Base-by-base conservation (phyloP, 371 early-diverging fungal genomes). In the Mortierella sp. region DNA sequence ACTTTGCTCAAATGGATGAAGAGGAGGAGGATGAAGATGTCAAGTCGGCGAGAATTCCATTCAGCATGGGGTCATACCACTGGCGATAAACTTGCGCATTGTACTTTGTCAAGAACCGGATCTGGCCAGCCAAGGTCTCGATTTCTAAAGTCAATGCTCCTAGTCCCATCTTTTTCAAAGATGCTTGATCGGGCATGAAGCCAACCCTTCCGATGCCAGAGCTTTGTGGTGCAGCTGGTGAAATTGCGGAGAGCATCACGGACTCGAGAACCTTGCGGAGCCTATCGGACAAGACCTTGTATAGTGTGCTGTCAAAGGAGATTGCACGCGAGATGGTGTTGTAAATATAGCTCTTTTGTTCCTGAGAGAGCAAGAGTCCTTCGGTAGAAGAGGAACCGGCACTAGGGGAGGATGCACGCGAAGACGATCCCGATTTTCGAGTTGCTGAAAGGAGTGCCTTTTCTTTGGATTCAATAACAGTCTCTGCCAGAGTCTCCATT, bases 51-150 rank as follows among this genome's bases (percentile, higher is more conserved):
- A 77, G n/a, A 59, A 69, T 62, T 59, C 60, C 68, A 30, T 28
- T 57, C 65, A 80, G 26, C 16, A 80, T 71, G 6, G 71, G 69
- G 22, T 81, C 81, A 37, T 81, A 81, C 81, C 81, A 81, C 3
- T 43, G 37, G 30, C 65, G 59, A 24, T 75, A 81, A 12, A 75
- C 81, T 28, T 64, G 61, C 2, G 81, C 76, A 66, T 81, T 81
- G 24, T 81, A 81, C 70, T 66, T 68, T 39, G 54, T 59, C 72
- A 81, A 39, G 73, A 72, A 63, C 37, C 72, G 65, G 59, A 81
- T 66, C 64, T 63, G 67, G 5, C 26, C 11, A 30, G 72, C 76
- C 55, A 81, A 35, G 12, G 57, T 49, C 59, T 72, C 73, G 32
- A 81, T 64, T 61, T 81, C 81, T 20, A 28, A 35, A 37, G 55